phyloP scores from a whole-genome alignment of 371 early-diverging fungal genomes.

The Apophysomyces ossiformis region DNA sequence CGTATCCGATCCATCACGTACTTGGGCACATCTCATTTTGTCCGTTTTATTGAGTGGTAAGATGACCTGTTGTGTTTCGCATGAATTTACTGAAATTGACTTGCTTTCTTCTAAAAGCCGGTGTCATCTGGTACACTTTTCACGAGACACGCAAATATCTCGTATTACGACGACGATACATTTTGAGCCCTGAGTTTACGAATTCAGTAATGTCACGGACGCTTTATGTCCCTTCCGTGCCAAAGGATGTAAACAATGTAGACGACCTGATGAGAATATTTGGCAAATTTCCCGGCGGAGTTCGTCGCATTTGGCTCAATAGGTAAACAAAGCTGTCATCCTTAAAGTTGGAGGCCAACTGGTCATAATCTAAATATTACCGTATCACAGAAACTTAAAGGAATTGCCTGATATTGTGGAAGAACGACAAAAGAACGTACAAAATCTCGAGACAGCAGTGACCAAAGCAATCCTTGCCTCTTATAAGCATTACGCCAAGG shows the following conservation, averaged over 20 bases:
- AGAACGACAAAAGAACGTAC: slow-evolving; percentile 60
- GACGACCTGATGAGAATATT: slow-evolving; percentile 58
- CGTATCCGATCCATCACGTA: slow-evolving; percentile 45
- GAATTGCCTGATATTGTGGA: slow-evolving; percentile 58
- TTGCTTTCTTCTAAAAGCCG: slow-evolving; percentile 16
- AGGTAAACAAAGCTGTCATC: slow-evolving; percentile 35
- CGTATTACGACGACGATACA: slow-evolving; percentile 67
- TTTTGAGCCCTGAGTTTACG: slow-evolving; percentile 63
- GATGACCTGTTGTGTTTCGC: slow-evolving; percentile 11
- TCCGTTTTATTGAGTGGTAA: slow-evolving; percentile 63
- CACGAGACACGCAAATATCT: slow-evolving; percentile 69
- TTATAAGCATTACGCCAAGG: slow-evolving; percentile 44
- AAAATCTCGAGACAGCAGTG: slow-evolving; percentile 54
- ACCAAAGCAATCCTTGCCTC: slow-evolving; percentile 55
- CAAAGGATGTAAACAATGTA: slow-evolving; percentile 49
- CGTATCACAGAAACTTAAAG: slow-evolving; percentile 42
- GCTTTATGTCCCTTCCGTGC: slow-evolving; percentile 68
- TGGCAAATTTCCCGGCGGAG: slow-evolving; percentile 75
- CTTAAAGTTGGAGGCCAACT: neutral
- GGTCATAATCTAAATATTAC: slow-evolving; percentile 7
- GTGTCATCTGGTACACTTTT: slow-evolving; percentile 62
- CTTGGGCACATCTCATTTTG: slow-evolving; percentile 76
- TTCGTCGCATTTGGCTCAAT: slow-evolving; percentile 72
- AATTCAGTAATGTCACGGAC: slow-evolving; percentile 67
- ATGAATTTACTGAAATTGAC: neutral